These are phyloP conservation scores for Tuber indicum DNA, from an alignment of 495 filamentous ascomycete genomes.

Conservation along the genomic window DNA sequence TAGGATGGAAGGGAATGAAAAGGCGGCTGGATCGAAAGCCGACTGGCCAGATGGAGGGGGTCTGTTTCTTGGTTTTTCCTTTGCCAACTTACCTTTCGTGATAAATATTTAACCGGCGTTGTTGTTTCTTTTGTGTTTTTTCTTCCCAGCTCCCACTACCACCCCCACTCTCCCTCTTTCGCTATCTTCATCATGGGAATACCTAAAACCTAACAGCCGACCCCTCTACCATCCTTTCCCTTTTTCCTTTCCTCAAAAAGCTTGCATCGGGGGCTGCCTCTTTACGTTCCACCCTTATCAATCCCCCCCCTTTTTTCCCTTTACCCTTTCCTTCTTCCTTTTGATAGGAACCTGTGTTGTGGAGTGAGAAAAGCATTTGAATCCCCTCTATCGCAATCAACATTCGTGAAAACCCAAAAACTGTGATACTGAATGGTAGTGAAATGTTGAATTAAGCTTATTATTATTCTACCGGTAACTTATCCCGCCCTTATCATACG, in stretches of 20 bases:
- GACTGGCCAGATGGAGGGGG: neutral
- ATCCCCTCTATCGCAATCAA: neutral
- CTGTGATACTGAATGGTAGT: neutral
- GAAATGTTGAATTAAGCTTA: neutral
- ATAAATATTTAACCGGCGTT: conserved; percentile 3
- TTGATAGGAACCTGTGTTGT: neutral
- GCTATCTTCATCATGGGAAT: neutral
- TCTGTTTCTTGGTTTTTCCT: neutral
- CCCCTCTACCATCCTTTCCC: neutral
- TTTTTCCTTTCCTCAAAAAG: neutral
- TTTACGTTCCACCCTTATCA: neutral
- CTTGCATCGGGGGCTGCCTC: neutral
- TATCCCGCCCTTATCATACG: neutral
- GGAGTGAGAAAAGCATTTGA: neutral
- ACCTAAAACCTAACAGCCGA: neutral
- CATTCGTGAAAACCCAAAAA: neutral
- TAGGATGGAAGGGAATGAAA: neutral
- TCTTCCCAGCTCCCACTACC: neutral
- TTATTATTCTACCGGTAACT: neutral
- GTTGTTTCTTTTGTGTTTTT: neutral
- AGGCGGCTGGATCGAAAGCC: neutral
- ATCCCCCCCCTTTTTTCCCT: neutral
- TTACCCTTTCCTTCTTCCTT: neutral
- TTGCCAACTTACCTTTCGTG: neutral
- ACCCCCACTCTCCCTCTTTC: neutral